Conservation (phyloP, 2,329 filamentous ascomycete genomes). For the Dendrostoma leiphaemia region DNA sequence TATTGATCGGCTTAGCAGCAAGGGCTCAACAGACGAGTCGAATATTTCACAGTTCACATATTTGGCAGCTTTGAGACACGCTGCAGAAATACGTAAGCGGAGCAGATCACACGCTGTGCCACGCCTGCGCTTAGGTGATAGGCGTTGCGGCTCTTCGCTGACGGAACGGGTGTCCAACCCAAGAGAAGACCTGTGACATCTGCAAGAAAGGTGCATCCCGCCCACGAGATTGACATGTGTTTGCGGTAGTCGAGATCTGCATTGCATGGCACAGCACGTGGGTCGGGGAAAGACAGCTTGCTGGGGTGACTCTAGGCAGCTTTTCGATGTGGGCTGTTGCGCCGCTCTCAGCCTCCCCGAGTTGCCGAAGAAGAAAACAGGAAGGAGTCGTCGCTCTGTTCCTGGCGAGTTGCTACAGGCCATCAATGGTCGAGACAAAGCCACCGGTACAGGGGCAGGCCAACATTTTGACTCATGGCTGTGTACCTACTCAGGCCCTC, state of each 20-base stretch:
- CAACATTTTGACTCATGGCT: not conserved
- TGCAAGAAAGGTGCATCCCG: not conserved
- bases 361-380: no score
- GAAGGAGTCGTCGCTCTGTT: constrained; percentile 5
- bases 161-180: not conserved
- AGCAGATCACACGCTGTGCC: not conserved
- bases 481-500: no score
- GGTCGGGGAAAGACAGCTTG: not conserved
- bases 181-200: not conserved
- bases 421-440: not conserved
- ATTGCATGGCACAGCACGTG: not conserved
- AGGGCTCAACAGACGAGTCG: not conserved
- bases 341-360: constrained; percentile 13
- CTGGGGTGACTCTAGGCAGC: constrained; percentile 10
- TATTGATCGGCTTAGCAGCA: not conserved
- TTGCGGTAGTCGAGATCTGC: not conserved
- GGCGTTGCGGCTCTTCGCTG: constrained; percentile 1
- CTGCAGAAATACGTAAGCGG: not conserved
- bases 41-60: not conserved
- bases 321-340: not conserved
- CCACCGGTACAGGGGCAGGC: not conserved
- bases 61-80: not conserved
- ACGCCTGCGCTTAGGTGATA: not conserved
- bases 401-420: not conserved
- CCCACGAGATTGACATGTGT: not conserved